Evolutionary conservation across 2,329 filamentous ascomycete species (phyloP), one percentile per base, ranked within the genome.

Genomic region (Monosporascus sp.): DNA sequence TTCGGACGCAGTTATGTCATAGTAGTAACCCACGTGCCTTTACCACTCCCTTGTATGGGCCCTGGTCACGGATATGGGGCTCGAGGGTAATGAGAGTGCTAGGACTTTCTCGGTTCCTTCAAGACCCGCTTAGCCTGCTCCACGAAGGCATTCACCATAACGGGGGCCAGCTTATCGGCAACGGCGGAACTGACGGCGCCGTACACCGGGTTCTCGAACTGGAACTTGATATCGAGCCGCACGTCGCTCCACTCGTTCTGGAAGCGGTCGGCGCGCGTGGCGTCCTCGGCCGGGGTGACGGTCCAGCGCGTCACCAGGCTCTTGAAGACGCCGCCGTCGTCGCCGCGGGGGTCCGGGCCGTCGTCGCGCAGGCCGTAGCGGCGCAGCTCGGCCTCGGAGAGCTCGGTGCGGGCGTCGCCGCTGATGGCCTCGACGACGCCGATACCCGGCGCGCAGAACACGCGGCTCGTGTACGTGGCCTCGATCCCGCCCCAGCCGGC

Each of bases 131-230:
- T 76, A 6, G 94, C 91, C 65, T 89, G 80, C 71, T 83, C 82
- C 75, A 97, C 92, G 75, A 99, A 99, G 1, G 94, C 93, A 69
- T 90, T 86, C 60, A 97, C 88, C 91, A 99, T 96, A 59, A 88
- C 79, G 4, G 84, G 85, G 1, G 91, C 93, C 58, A 97, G 85
- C 72, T 90, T 91, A 34, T 90, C 87, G 59, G 91, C 90, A 24
- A 94, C 86, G 36, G 89, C 87, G 38, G 85, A 81, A 68, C 92
- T 94, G 66, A 97, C 77, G 20, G 88, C 84, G 43, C 85, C 86
- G 73, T 97, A 95, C 53, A 96, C 69, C n/a, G 92, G 90, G 71
- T 92, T 97, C 62, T 84, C 80, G 69, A 99, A 97, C 69, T 87
- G 83, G 69, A 92, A 97, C 58, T 86, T 82, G 61, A 99, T 86